phyloP scores from a whole-genome alignment of 177 flowering plant species.

The Tripterygium wilfordii region DNA sequence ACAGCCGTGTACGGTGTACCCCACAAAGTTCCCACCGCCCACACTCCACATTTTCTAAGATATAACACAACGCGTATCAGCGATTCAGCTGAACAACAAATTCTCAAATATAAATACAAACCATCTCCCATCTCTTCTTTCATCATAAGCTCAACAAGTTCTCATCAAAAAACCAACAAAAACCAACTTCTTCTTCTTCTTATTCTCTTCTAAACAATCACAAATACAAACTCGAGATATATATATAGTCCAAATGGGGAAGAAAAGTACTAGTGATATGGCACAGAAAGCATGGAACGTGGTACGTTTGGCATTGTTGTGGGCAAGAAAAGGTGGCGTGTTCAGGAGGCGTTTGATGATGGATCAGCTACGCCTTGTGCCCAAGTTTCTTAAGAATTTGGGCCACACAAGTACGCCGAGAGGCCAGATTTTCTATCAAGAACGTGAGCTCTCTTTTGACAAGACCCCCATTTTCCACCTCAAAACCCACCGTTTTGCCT shows the following conservation, averaged over 20 bases:
- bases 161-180: not conserved
- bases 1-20: no score
- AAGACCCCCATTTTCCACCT: conserved; percentile 56
- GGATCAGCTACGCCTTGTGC: conserved; percentile 39
- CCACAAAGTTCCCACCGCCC: no score
- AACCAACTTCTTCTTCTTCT: not conserved
- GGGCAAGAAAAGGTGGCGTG: conserved; percentile 63
- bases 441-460: conserved; percentile 72
- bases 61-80: no score
- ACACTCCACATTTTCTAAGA: no score
- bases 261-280: conserved; percentile 12
- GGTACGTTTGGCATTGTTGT: conserved; percentile 44
- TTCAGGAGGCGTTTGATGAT: conserved; percentile 37
- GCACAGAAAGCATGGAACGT: conserved; percentile 50
- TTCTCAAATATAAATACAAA: no score
- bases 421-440: conserved; percentile 22
- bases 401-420: conserved; percentile 12
- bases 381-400: conserved; percentile 36
- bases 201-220: not conserved
- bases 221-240: not conserved
- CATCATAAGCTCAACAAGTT: not conserved
- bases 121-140: not conserved
- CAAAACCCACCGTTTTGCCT: conserved; percentile 48
- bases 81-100: no score
- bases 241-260: conserved; percentile 27